Conservation (phyloP, 257 asterid genomes). For the Forsythia viridissima region DNA sequence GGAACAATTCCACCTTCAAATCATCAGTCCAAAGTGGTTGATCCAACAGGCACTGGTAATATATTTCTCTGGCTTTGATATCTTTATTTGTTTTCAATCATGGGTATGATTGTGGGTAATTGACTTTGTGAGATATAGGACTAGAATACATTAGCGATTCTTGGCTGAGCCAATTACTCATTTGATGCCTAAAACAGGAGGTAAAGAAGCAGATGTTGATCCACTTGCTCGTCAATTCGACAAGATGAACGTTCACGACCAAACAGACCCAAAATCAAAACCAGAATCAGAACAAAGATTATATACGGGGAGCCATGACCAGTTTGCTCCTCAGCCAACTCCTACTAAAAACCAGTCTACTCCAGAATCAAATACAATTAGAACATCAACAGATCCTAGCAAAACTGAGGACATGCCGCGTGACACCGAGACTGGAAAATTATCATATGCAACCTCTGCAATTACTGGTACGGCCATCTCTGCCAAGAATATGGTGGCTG, state of each 20-base stretch:
- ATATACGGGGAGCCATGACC: conserved; percentile 55
- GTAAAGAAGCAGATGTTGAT: conserved; percentile 41
- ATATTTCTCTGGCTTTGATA: not conserved
- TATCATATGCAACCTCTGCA: conserved; percentile 37
- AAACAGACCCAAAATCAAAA: not conserved
- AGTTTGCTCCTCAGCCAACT: conserved; percentile 42
- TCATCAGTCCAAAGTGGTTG: conserved; percentile 53
- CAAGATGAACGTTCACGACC: conserved; percentile 31
- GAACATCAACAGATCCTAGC: conserved; percentile 8
- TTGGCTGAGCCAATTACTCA: not conserved
- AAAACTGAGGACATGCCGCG: conserved; percentile 37
- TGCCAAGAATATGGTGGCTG: conserved; percentile 48
- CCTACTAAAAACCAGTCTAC: conserved; percentile 19
- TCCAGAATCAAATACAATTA: conserved; percentile 17
- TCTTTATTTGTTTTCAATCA: not conserved
- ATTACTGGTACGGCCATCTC: conserved; percentile 47
- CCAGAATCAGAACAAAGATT: conserved; percentile 9
- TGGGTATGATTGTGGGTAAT: too few species aligned
- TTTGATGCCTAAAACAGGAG: conserved; percentile 30
- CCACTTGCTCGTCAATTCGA: conserved; percentile 46
- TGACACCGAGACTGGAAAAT: conserved; percentile 36
- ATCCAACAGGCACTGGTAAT: conserved; percentile 59
- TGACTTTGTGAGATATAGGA: not conserved
- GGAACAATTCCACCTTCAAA: conserved; percentile 27
- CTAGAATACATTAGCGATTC: not conserved